These are phyloP conservation scores for Scedosporium aurantiacum DNA, from an alignment of 2,329 filamentous ascomycete species.

Conservation along the genomic window DNA sequence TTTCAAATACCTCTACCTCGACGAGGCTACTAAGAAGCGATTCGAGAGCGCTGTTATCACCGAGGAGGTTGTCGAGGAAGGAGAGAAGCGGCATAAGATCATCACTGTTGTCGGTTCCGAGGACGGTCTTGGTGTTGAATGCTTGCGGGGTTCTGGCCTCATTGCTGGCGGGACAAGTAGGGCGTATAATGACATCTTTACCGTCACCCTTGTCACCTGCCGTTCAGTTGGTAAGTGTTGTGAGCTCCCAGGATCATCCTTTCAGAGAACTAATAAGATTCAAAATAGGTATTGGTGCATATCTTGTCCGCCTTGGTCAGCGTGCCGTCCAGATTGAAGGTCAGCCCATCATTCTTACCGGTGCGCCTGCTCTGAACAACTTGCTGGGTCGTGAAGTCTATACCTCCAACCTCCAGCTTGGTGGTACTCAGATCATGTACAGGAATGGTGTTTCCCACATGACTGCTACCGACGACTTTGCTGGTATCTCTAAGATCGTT, in stretches of 20 bases:
- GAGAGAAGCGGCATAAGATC: slow-evolving; percentile 88
- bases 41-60: slow-evolving; percentile 70
- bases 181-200: slow-evolving; percentile 98
- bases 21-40: slow-evolving; percentile 71
- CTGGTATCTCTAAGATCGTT: slow-evolving; percentile 94
- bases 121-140: slow-evolving; percentile 95
- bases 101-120: slow-evolving; percentile 86
- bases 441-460: slow-evolving; percentile 99
- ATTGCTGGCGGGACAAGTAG: slow-evolving; percentile 95
- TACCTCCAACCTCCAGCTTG: slow-evolving; percentile 96
- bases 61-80: slow-evolving; percentile 73
- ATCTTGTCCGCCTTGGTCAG: slow-evolving; percentile 94
- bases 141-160: slow-evolving; percentile 88
- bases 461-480: slow-evolving; percentile 95
- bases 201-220: slow-evolving; percentile 92
- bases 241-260: slow-evolving; percentile 12
- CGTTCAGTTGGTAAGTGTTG: slow-evolving; percentile 71
- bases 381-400: slow-evolving; percentile 95
- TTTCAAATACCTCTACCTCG: slow-evolving; percentile 96
- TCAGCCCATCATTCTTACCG: slow-evolving; percentile 96
- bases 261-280: not conserved
- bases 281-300: slow-evolving; percentile 74
- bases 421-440: slow-evolving; percentile 99
- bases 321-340: slow-evolving; percentile 98
- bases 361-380: slow-evolving; percentile 96